Evolutionary conservation across 1,284 basidiomycete species (phyloP).

Genomic region (Apiotrichum mycotoxinovorans): DNA sequence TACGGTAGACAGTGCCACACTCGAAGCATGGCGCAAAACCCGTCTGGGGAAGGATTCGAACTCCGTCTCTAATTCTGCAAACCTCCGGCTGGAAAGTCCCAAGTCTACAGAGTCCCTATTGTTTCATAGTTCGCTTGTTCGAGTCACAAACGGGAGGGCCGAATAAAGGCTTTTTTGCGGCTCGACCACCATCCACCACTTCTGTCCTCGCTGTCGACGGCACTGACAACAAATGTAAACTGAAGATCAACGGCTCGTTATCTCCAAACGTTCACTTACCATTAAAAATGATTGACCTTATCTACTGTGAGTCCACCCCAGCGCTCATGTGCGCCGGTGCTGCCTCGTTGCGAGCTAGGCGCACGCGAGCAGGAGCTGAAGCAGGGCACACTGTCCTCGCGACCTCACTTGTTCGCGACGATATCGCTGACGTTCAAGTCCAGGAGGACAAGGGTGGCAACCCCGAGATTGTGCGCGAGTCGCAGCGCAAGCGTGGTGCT

Average conservation of each 20-base stretch:
- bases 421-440: constrained; percentile 25
- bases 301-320: constrained; percentile 36
- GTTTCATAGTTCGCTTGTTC: no score
- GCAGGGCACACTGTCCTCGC: no score
- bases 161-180: background rate
- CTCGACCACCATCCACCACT: background rate
- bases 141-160: no score
- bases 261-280: background rate
- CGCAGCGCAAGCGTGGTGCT: constrained; percentile 85
- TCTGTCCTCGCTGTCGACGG: background rate
- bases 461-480: constrained; percentile 86
- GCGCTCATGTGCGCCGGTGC: background rate
- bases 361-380: background rate
- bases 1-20: no score
- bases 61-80: no score
- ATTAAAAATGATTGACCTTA: constrained; percentile 46
- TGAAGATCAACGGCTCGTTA: background rate
- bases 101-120: no score
- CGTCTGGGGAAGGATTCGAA: no score
- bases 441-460: constrained; percentile 79
- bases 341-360: no score
- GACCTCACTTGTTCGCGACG: background rate
- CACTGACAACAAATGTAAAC: no score
- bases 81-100: no score
- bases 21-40: no score